Base-by-base conservation (phyloP, 192 early-diverging fungal species). In the Glomus cerebriforme region DNA sequence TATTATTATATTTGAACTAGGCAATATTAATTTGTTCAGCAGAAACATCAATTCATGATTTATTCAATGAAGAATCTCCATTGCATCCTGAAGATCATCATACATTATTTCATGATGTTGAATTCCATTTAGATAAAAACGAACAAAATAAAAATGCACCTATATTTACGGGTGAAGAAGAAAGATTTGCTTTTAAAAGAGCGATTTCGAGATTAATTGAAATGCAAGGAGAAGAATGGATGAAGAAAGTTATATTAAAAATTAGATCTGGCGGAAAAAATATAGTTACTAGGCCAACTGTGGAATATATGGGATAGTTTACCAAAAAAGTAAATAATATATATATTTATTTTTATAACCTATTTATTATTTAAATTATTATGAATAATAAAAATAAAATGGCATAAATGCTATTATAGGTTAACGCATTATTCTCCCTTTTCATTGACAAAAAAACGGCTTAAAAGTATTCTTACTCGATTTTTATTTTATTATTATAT, bases 101-200 rank as follows among this genome's bases (percentile, higher is more conserved):
- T 26, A 71, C 86, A 75, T 83, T 93, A 81, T 92, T 93, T 89
- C 87, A 90, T 79, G 87, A 88, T 60, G 60, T 90, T 35, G 83
- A 83, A 49, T 54, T 90, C 71, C 60, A 82, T 43, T 54, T 54
- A 22, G 49, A 22, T 17, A 54, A 19, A 54, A 17, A 19, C 7
- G 81, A 86, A 54, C 79, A 87, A 45, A 74, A 82, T 59, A 83
- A 82, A 72, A 85, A 85, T 34, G 88, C 84, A 74, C 86, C 93
- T 3, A 88, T 94, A 31, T 93, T 94, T 78, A 88, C 91, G 29
- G 95, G 95, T 26, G 91, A 95, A 59, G 97, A 99, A 82, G 97
- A 99, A 81, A 90, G 92, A 13, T 99, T 99, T 92, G 96, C 97
- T 17, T 97, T 99, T 75, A 93, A 95, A 84, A 86, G 97, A 65